A percentile compares a stretch with the other conserved stretches of the same genome.
Evolutionary conservation across 2,329 filamentous ascomycete species (phyloP).

Genomic region (Cordyceps farinosa): DNA sequence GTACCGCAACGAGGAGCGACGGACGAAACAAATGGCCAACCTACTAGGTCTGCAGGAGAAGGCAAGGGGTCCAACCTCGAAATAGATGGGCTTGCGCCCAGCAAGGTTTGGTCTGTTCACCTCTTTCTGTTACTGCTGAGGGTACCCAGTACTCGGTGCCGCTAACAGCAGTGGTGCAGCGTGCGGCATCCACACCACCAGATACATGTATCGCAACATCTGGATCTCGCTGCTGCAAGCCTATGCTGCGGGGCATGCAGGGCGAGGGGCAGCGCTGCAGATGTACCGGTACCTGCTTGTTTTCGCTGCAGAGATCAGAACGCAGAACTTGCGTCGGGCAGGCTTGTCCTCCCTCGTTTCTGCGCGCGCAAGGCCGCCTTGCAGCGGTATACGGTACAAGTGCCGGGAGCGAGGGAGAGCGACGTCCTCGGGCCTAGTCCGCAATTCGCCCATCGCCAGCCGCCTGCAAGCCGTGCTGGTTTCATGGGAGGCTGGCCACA

Average conservation of each 20-base stretch:
- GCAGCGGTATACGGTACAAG: not conserved
- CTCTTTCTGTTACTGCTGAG: not conserved
- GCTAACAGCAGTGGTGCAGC: not conserved
- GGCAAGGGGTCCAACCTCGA: not conserved
- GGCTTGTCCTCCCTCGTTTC: no score
- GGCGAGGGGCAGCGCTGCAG: not conserved
- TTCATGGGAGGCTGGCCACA: conserved; percentile 3
- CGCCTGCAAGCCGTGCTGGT: conserved; percentile 10
- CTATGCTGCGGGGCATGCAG: conserved; percentile 10
- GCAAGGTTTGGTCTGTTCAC: not conserved
- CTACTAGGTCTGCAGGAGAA: not conserved
- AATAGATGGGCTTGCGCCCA: not conserved
- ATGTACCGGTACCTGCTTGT: not conserved
- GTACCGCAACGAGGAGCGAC: not conserved
- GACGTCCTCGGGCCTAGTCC: no score
- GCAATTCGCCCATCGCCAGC: not conserved
- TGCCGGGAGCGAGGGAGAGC: not conserved
- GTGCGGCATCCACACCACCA: not conserved
- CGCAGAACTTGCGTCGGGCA: not conserved
- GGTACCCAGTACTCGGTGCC: not conserved
- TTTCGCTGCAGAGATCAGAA: not conserved
- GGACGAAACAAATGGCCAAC: not conserved
- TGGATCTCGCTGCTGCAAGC: conserved; percentile 9
- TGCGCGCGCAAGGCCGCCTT: not conserved
- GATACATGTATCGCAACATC: conserved; percentile 10